These are phyloP conservation scores for Harringtonia lauricola DNA, from an alignment of 2,329 filamentous ascomycete species.

Conservation along the genomic window DNA sequence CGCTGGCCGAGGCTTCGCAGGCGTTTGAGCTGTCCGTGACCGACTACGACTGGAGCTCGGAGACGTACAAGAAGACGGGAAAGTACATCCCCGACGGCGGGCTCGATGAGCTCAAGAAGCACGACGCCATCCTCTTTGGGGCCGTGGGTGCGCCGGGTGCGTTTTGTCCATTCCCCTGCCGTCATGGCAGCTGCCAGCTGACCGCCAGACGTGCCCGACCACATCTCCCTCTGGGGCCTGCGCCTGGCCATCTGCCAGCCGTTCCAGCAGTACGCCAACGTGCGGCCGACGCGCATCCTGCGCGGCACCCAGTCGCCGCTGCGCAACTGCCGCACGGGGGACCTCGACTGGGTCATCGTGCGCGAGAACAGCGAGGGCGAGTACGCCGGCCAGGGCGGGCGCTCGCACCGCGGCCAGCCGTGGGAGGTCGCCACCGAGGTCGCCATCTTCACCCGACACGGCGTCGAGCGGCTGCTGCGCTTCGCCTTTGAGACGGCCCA, in stretches of 20 bases:
- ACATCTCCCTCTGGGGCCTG: constrained; percentile 55
- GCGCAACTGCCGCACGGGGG: constrained; percentile 31
- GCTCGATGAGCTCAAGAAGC: constrained; percentile 35
- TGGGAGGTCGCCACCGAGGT: constrained; percentile 54
- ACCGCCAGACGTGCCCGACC: constrained; percentile 45
- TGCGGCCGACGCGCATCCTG: constrained; percentile 49
- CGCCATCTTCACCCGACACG: constrained; percentile 49
- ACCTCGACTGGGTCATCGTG: constrained; percentile 55
- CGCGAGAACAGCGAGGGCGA: constrained; percentile 58
- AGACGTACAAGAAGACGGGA: constrained; percentile 54
- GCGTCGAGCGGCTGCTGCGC: constrained; percentile 47
- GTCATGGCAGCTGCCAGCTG: constrained; percentile 9
- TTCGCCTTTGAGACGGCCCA: constrained; percentile 50
- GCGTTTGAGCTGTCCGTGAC: constrained; percentile 52
- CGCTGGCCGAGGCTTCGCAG: constrained; percentile 28
- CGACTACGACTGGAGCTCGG: constrained; percentile 56
- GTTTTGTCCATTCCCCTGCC: too few relatives aligned
- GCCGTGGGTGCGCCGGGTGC: constrained; percentile 19
- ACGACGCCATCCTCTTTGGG: constrained; percentile 21
- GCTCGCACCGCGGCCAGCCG: constrained; percentile 41
- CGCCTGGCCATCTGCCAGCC: constrained; percentile 53
- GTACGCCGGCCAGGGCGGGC: constrained; percentile 52
- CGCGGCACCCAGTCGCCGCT: constrained; percentile 47
- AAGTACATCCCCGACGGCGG: constrained; percentile 53
- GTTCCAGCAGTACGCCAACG: constrained; percentile 56